A percentile compares a stretch with the other conserved stretches of the same genome.
Conservation (phyloP, 2,329 filamentous ascomycete genomes). For the Aspergillus neotritici region DNA sequence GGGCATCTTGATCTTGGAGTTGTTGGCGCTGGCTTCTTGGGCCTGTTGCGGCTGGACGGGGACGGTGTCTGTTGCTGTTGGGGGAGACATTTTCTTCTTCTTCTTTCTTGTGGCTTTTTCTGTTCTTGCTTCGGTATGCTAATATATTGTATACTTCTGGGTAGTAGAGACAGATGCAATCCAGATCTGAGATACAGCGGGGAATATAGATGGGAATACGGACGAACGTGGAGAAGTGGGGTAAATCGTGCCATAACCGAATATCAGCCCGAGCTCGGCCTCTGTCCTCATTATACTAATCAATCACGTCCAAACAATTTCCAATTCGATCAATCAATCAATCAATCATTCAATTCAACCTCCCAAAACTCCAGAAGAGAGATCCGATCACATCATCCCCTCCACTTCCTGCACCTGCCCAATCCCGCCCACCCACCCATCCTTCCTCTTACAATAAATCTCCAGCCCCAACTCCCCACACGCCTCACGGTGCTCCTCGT, state of each 20-base stretch:
- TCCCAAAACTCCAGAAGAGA: no score
- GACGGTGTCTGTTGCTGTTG: constrained; percentile 21
- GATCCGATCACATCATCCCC: constrained; percentile 1
- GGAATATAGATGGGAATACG: no score
- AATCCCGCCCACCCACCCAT: constrained; percentile 17
- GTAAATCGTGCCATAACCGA: no score
- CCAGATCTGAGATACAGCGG: no score
- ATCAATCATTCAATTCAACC: no score
- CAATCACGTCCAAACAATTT: no score
- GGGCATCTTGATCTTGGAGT: constrained; percentile 27
- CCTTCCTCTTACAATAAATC: constrained; percentile 19
- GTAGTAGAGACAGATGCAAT: no score
- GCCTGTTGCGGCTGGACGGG: constrained; percentile 16
- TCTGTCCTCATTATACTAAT: no score
- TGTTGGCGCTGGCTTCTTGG: constrained; percentile 20
- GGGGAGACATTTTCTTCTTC: constrained; percentile 21
- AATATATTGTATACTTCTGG: neutral
- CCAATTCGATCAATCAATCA: no score
- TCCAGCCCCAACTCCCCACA: constrained; percentile 13
- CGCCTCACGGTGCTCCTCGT: constrained; percentile 12
- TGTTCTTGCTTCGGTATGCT: neutral
- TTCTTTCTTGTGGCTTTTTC: no score
- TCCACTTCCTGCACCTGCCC: constrained; percentile 6
- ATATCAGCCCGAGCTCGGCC: no score
- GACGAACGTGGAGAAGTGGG: no score